These are phyloP conservation scores for Candida freyschussii DNA, from an alignment of 1,139 yeast species.

Conservation along the genomic window DNA sequence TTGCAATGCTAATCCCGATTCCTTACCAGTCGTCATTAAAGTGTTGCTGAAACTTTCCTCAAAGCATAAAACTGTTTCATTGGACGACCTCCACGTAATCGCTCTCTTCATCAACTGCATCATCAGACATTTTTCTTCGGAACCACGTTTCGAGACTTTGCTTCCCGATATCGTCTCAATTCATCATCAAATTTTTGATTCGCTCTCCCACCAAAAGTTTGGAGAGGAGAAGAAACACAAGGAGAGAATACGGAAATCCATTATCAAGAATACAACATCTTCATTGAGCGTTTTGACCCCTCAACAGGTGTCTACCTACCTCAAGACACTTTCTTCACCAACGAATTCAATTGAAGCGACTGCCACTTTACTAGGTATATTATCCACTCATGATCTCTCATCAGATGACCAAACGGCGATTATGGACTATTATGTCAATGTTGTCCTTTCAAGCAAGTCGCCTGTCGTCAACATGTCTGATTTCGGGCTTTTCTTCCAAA, in stretches of 20 bases:
- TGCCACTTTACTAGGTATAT: constrained; percentile 35
- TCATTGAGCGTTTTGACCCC: constrained; percentile 10
- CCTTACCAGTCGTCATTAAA: constrained; percentile 33
- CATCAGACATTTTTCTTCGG: constrained; percentile 7
- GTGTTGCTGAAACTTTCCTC: constrained; percentile 36
- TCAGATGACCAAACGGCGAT: constrained; percentile 21
- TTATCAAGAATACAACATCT: constrained; percentile 10
- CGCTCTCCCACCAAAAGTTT: constrained; percentile 13
- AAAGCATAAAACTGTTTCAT: constrained; percentile 39
- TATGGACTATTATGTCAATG: constrained; percentile 35
- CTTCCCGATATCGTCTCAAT: constrained; percentile 26
- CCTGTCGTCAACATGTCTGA: constrained; percentile 30
- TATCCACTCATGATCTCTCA: constrained; percentile 29
- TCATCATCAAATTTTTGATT: constrained; percentile 19
- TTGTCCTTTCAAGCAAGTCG: constrained; percentile 40
- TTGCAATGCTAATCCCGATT: constrained; percentile 31
- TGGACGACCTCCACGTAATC: constrained; percentile 50
- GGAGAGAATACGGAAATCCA: constrained; percentile 39
- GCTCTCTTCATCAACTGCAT: constrained; percentile 48
- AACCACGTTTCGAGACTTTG: constrained; percentile 7
- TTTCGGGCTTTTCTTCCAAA: constrained; percentile 35
- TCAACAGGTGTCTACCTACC: constrained; percentile 12
- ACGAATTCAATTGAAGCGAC: constrained; percentile 29
- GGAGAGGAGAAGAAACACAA: constrained; percentile 37
- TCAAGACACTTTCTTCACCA: constrained; percentile 13